Conservation (phyloP, 2,329 filamentous ascomycete species). For the Elsinoe perseae region DNA sequence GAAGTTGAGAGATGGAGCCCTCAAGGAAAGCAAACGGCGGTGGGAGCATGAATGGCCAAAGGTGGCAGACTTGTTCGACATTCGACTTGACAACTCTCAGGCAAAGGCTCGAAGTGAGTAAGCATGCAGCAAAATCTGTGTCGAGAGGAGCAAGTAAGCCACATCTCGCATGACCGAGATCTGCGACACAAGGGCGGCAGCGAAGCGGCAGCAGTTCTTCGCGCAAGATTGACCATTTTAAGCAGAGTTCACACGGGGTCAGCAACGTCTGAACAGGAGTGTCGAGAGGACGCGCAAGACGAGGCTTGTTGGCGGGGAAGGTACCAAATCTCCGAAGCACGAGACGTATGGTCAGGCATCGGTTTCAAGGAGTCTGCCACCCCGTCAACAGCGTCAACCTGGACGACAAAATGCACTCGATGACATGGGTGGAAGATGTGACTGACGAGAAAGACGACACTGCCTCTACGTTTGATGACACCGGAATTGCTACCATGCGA, state of each 20-base stretch:
- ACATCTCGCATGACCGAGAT: background rate
- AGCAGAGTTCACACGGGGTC: background rate
- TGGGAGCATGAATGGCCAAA: constrained; percentile 94
- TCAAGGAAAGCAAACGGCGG: constrained; percentile 59
- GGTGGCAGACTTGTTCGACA: constrained; percentile 59
- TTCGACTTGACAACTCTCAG: background rate
- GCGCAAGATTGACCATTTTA: background rate
- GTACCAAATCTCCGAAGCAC: constrained; percentile 12
- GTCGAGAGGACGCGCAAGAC: constrained; percentile 2
- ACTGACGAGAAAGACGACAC: background rate
- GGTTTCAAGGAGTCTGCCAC: constrained; percentile 12
- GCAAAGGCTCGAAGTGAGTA: background rate
- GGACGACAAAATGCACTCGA: background rate
- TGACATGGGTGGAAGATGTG: background rate
- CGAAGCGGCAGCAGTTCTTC: background rate
- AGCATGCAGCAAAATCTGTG: background rate
- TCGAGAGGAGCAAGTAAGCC: background rate
- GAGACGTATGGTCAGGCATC: background rate
- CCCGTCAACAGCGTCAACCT: background rate
- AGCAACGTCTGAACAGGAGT: background rate
- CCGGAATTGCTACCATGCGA: background rate
- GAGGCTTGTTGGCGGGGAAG: background rate
- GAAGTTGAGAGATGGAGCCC: constrained; percentile 70
- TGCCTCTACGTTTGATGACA: background rate
- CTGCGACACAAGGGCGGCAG: background rate